Base-by-base conservation (phyloP, 352 stramenopile species). In the Phytopythium delawarense region DNA sequence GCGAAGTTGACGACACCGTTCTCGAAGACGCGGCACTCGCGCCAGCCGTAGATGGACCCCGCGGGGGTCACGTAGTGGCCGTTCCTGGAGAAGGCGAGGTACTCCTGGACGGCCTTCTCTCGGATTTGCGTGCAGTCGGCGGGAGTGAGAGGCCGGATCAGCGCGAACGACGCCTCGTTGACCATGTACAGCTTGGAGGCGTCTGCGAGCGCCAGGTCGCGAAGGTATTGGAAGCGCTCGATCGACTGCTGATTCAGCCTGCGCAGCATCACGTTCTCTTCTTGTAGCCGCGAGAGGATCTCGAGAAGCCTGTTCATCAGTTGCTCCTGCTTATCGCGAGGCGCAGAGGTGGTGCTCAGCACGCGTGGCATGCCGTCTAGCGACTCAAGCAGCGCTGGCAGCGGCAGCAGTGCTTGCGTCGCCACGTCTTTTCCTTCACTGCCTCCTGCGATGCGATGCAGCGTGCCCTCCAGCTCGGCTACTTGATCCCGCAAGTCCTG, bases 171-270 rank as follows among this genome's bases (percentile, higher is more conserved):
- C n/a, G 28, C 18, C 13, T 28, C 8, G n/a, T 57, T 30, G 32
- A 30, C n/a, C 28, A 57, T 57, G 51, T 45, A 57, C 32, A 57
- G 51, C 51, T 57, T 57, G 32, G 23, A 34, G 23, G 42, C 51
- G 34, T 45, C 51, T 2, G 32, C 32, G 34, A 28, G 51, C 30
- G 32, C 11, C 28, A 57, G n/a, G 32, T 57, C 51, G 20, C 32
- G 51, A 8, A 57, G 5, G 51, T 32, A 30, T 20, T 57, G 51
- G 34, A 57, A 18, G 5, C 20, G 30, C 23, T 45, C 16, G 12
- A 2, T 30, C 32, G 51, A 57, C 32, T 57, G 51, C 32, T 57
- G 51, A 7, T 12, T 9, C 4, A 57, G 51, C 21, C 2, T 45
- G 28, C 51, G 30, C 28, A 57, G 51, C 30, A n/a, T 8, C 18